Evolutionary conservation across 2,329 filamentous ascomycete genomes (phyloP).

Genomic region (Diaporthe humulicola): DNA sequence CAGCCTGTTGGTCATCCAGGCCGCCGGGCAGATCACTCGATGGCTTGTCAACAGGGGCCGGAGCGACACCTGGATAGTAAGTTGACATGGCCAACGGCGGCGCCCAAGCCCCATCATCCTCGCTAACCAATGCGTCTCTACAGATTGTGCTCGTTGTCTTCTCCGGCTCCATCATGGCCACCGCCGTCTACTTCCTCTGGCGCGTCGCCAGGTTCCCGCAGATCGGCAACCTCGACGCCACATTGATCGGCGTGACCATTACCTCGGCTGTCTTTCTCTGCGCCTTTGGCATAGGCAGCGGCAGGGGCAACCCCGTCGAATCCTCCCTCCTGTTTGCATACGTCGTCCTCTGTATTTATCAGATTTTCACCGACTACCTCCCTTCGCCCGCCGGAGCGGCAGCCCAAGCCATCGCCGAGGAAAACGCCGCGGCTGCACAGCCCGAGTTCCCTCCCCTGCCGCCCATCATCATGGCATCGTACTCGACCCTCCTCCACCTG

Average conservation of each 20-base stretch:
- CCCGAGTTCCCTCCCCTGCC: slow-evolving; percentile 97
- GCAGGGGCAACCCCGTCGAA: slow-evolving; percentile 94
- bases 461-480: slow-evolving; percentile 98
- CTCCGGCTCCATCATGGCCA: slow-evolving; percentile 92
- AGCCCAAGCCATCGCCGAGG: slow-evolving; percentile 60
- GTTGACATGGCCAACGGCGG: slow-evolving; percentile 49
- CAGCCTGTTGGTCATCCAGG: slow-evolving; percentile 94
- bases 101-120: not conserved
- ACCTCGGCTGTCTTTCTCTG: slow-evolving; percentile 94
- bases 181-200: slow-evolving; percentile 96
- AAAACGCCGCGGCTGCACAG: slow-evolving; percentile 66
- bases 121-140: slow-evolving; percentile 49
- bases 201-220: slow-evolving; percentile 93
- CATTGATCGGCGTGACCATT: slow-evolving; percentile 91
- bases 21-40: slow-evolving; percentile 91
- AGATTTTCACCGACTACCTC: slow-evolving; percentile 98
- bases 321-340: slow-evolving; percentile 97
- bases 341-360: slow-evolving; percentile 97
- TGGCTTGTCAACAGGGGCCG: slow-evolving; percentile 95
- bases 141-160: slow-evolving; percentile 90
- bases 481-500: slow-evolving; percentile 89
- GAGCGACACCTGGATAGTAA: slow-evolving; percentile 96
- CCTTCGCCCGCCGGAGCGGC: slow-evolving; percentile 75
- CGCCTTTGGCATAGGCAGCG: slow-evolving; percentile 93
- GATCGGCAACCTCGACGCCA: slow-evolving; percentile 91